Conservation (phyloP, 768 basidiomycete species). For the Tephrocybe rancida region DNA sequence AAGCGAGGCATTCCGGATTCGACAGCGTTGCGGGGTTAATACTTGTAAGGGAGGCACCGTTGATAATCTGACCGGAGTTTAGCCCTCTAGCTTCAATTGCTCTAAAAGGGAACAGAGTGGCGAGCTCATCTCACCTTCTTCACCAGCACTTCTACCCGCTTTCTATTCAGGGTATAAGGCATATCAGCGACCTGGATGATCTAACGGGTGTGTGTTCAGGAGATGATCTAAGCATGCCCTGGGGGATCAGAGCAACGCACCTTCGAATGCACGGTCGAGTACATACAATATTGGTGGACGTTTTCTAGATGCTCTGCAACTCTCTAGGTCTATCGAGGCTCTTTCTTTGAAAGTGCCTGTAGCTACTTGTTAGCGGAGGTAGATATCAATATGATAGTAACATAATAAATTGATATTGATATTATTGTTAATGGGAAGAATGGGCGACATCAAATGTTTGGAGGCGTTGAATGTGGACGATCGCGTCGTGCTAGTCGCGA, state of each 20-base stretch:
- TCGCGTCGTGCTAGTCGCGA: slow-evolving; percentile 77
- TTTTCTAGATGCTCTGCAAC: too few relatives aligned
- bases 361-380: too few relatives aligned
- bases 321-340: too few relatives aligned
- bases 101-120: not conserved
- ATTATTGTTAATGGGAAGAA: slow-evolving; percentile 46
- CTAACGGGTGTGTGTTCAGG: too few relatives aligned
- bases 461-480: slow-evolving; percentile 82
- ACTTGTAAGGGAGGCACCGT: slow-evolving; percentile 67
- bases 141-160: slow-evolving; percentile 78
- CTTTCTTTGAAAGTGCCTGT: too few relatives aligned
- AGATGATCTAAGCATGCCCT: too few relatives aligned
- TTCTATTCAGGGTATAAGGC: slow-evolving; percentile 81
- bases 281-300: too few relatives aligned
- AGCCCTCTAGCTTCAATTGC: slow-evolving; percentile 1
- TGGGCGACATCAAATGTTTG: slow-evolving; percentile 83
- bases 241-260: too few relatives aligned
- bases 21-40: slow-evolving; percentile 74
- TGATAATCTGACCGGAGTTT: slow-evolving; percentile 59
- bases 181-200: slow-evolving; percentile 72
- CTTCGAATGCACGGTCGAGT: too few relatives aligned
- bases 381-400: too few relatives aligned
- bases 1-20: slow-evolving; percentile 71
- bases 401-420: too few relatives aligned
- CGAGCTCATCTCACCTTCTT: slow-evolving; percentile 56